Evolutionary conservation across 495 filamentous ascomycete genomes (phyloP), one percentile per base, ranked within the genome.

Genomic region (Neurospora sp.): DNA sequence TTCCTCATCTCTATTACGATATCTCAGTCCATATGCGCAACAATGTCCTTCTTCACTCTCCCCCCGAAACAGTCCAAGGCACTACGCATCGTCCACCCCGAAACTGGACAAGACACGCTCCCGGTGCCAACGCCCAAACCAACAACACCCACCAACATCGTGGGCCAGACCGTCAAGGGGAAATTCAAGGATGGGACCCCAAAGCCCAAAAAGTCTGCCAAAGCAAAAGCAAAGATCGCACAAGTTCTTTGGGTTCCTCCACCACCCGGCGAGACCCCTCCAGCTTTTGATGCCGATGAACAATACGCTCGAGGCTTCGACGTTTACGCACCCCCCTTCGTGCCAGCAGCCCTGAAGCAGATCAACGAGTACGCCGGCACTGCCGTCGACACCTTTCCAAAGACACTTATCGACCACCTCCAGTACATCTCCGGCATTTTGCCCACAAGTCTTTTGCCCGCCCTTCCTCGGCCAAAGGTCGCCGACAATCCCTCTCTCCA

Each of bases 321-420:
- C 71, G 70, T 80, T 10, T 82, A 81, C 69, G 81, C 81, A 2
- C 70, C 75, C 12, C 74, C 80, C 14, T 82, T 81, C 71, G 74
- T 83, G 22, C 81, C 81, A 12, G 69, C 77, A 37, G 69, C 61
- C 40, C 70, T 82, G 8, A 74, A 72, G 20, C 44, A 48, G 42
- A 76, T 83, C 69, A 83, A 82, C 73, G 38, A 39, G 22, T 68
- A 73, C 2, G n/a, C 70, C 12, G 76, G 77, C 4, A 68, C 40
- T 6, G 65, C 68, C 10, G n/a, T 75, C 45, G 12, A 74, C 40
- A 79, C 77, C 31, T 71, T 59, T 3, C 69, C 73, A 7, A 27
- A 35, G 6, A 73, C 72, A 22, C 12, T 31, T 6, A 71, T 77
- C 42, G 45, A 75, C 22, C 71, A 65, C 14, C 20, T 27, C 40